A percentile compares a stretch with the other conserved stretches of the same genome.
Conservation (phyloP, 179 eudicot genomes). For the Silene vulgaris region DNA sequence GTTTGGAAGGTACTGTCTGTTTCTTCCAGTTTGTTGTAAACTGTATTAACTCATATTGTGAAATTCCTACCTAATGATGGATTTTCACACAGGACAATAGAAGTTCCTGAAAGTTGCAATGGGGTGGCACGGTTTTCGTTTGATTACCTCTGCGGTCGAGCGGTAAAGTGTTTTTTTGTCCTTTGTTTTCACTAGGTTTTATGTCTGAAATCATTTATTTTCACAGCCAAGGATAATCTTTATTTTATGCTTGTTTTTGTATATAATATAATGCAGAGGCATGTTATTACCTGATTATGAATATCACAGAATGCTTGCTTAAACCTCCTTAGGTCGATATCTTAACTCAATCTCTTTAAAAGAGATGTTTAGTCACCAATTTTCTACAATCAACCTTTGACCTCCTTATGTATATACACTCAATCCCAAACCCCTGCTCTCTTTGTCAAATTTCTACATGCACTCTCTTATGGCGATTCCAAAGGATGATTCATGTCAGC, state of each 20-base stretch:
- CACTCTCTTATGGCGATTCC: too few relatives aligned
- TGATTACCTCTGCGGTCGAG: conserved; percentile 78
- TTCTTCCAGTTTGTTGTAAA: neutral
- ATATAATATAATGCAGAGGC: neutral
- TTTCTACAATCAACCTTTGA: neutral
- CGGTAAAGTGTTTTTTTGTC: conserved; percentile 45
- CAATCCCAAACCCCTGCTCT: neutral
- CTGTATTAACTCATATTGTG: neutral
- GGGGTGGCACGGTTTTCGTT: conserved; percentile 83
- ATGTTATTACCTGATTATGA: neutral
- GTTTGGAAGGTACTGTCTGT: conserved; percentile 75
- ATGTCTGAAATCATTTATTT: neutral
- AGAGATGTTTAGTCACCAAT: neutral
- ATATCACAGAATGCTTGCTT: neutral
- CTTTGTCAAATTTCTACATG: neutral
- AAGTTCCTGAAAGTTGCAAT: conserved; percentile 74
- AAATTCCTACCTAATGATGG: neutral
- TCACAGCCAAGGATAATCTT: neutral
- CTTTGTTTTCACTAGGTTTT: neutral
- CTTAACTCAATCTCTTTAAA: too few relatives aligned
- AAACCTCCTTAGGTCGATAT: neutral
- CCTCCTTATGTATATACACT: neutral
- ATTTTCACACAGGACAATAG: conserved; percentile 46
- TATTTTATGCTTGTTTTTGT: conserved; percentile 6
- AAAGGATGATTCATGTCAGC: too few relatives aligned